Base-by-base conservation (phyloP, 2,329 filamentous ascomycete species). In the Colletotrichum camelliae region DNA sequence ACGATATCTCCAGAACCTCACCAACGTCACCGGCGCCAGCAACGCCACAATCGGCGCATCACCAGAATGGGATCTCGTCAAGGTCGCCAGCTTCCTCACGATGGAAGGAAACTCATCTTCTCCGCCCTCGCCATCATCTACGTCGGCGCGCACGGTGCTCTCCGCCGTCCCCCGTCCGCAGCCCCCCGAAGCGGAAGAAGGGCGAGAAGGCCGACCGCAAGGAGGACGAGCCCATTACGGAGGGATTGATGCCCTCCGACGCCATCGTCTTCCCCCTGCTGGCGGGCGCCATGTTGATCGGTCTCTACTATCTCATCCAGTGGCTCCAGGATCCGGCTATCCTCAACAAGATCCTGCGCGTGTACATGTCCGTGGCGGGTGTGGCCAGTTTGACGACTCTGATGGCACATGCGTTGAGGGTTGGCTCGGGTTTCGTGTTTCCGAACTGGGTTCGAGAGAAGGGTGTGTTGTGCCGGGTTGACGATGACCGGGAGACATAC, bases 241-340 rank as follows among this genome's bases (percentile, higher is more conserved):
- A 92, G 76, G 93, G 93, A 0, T 85, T 97, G 68, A 89, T 92
- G 10, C 92, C 94, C 2, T 93, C 91, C 0, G 96, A 98, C 84
- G 96, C 95, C 64, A 91, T 98, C 79, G 84, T 97, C 80, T 94
- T 98, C 77, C 97, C 96, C 2, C 79, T 98, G 37, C 87, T 96
- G 70, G 96, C 96, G 7, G 95, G 93, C 3, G 81, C 88, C 12
- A 92, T 93, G 2, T 90, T 98, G 10, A 89, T 92, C 57, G 92
- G 92, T 7, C 88, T 98, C 15, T 98, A 98, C 86, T 93, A 96
- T 80, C 88, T 98, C 75, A 95, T 98, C 82, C 95, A 97, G 83
- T 97, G 94, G 90, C 91, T 98, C 71, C 89, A 96, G 78, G 95
- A 98, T 80, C 93, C 96, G 1, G 89, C 92, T 13, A 87, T 97